Percentiles rank a stretch among this genome's conserved stretches.
phyloP scores from a whole-genome alignment of 495 filamentous ascomycete species.

The Lindgomyces ingoldianus region DNA sequence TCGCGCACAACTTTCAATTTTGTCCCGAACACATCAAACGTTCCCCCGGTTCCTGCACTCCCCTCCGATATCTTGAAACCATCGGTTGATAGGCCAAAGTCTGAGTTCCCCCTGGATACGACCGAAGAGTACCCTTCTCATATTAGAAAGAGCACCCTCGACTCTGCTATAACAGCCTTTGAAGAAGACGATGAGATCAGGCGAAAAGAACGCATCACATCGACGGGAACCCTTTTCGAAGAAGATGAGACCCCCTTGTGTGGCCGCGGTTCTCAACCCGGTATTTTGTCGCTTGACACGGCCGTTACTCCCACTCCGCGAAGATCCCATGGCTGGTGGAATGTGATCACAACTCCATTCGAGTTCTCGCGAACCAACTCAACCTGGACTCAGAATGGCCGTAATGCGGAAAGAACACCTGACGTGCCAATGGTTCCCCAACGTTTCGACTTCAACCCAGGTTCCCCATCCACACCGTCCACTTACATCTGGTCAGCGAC shows the following conservation, averaged over 20 bases:
- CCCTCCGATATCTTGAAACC: slow-evolving; percentile 48
- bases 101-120: neutral
- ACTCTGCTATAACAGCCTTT: slow-evolving; percentile 39
- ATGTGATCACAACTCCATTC: slow-evolving; percentile 77
- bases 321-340: slow-evolving; percentile 85
- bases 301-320: slow-evolving; percentile 47
- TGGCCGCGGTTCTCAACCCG: slow-evolving; percentile 28
- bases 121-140: neutral
- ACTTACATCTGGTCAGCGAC: slow-evolving; percentile 38
- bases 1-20: slow-evolving; percentile 58
- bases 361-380: slow-evolving; percentile 44
- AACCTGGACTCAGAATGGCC: slow-evolving; percentile 28
- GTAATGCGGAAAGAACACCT: slow-evolving; percentile 22
- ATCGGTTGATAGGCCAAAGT: neutral
- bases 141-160: slow-evolving; percentile 27
- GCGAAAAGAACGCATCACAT: slow-evolving; percentile 43
- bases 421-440: slow-evolving; percentile 33
- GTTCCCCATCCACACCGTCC: slow-evolving; percentile 18
- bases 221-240: slow-evolving; percentile 59
- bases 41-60: slow-evolving; percentile 65
- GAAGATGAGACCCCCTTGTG: slow-evolving; percentile 50
- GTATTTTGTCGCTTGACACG: slow-evolving; percentile 20
- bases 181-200: slow-evolving; percentile 35
- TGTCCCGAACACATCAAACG: slow-evolving; percentile 40
- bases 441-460: slow-evolving; percentile 3